These are phyloP conservation scores for Escallonia herrerae DNA, from an alignment of 129 eudicot genomes.

Conservation along the genomic window DNA sequence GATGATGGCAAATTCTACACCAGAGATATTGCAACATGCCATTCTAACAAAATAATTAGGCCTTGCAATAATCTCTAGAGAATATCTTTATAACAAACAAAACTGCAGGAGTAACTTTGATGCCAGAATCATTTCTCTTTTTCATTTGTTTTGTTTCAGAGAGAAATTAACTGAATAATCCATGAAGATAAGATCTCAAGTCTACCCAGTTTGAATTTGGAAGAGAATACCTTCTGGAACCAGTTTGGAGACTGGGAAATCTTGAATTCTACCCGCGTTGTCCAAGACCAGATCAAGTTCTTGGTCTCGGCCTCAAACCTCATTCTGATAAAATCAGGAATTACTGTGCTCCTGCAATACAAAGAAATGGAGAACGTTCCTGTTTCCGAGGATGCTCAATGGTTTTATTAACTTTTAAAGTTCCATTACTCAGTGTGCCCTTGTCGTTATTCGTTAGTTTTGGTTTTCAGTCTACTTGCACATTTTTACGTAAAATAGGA, in stretches of 20 bases:
- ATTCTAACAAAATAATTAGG: too few species aligned
- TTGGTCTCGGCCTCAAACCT: conserved; percentile 38
- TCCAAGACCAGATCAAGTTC: conserved; percentile 39
- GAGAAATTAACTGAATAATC: conserved; percentile 34
- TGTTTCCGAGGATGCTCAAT: conserved; percentile 37
- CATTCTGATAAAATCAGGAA: conserved; percentile 49
- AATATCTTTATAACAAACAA: too few species aligned
- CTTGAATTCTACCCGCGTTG: conserved; percentile 62
- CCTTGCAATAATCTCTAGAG: too few species aligned
- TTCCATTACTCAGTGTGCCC: conserved; percentile 41
- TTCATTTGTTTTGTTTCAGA: conserved; percentile 23
- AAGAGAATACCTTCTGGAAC: conserved; percentile 39
- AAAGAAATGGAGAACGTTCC: conserved; percentile 62
- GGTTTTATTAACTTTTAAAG: conserved; percentile 31
- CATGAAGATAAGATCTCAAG: conserved; percentile 13
- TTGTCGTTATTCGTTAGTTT: too few species aligned
- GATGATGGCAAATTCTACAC: too few species aligned
- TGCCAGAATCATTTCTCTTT: too few species aligned
- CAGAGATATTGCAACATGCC: too few species aligned
- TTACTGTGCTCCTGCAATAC: conserved; percentile 50
- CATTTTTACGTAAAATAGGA: too few species aligned
- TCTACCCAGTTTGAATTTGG: conserved; percentile 26
- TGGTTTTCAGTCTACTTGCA: too few species aligned
- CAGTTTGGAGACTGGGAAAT: conserved; percentile 41
- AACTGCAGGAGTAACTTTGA: too few species aligned